Evolutionary conservation across 1,284 basidiomycete species (phyloP), one percentile per base, ranked within the genome.

Genomic region (Cutaneotrichosporon cutaneum): DNA sequence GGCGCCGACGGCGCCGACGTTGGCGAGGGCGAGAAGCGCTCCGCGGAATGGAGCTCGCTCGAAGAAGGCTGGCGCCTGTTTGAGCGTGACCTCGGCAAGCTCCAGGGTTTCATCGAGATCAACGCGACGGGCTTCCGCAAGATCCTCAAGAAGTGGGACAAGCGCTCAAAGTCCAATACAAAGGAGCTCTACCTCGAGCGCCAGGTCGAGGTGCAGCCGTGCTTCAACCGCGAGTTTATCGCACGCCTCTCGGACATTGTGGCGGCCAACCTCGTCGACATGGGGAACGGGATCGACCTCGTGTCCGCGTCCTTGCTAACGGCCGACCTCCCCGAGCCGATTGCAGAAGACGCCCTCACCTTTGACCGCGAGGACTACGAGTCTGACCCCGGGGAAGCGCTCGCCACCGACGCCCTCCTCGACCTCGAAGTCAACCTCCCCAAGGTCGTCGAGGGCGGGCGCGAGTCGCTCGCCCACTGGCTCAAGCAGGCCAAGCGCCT

Each of bases 121-220:
- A 99, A 99, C 77, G 96, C 92, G 1, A 94, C 89, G 4, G 96
- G 94, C 2, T 99, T 99, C 79, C 87, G 95, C 56, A 99, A 99
- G 80, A 99, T 99, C 59, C 81, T 98, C 66, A 99, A 99, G 75
- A 99, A 99, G 77, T 99, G 94, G 86, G 96, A 99, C 81, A 99
- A 99, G 81, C 86, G 92, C 60, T 94, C 90, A 44, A 98, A 90
- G 68, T 94, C 89, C 16, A 90, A 89, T 36, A 98, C 90, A 18
- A 98, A 96, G 79, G 96, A 99, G 77, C 84, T 99, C 13, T 99
- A 99, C 78, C 86, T 99, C 36, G 87, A 93, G 56, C 88, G 96
- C 36, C 96, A 99, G 78, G 95, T 99, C 13, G 96, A 99, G 70
- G 92, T 98, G 14, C 96, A 99, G 75, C 96, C 95, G 4, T 93